These are phyloP conservation scores for Phytophthora syringae DNA, from an alignment of 352 stramenopile genomes.

Conservation along the genomic window DNA sequence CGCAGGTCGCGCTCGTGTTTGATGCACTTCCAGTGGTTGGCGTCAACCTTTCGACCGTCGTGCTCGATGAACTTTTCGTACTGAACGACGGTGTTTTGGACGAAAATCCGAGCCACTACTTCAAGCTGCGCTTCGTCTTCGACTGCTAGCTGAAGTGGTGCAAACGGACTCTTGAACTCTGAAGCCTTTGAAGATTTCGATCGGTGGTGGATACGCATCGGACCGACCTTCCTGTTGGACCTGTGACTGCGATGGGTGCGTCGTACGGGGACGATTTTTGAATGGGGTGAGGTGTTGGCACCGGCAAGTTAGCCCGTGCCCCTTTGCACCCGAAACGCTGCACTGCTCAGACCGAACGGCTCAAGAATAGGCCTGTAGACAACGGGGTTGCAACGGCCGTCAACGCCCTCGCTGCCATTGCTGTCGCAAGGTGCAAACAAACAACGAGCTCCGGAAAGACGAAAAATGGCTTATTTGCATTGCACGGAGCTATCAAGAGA, in stretches of 20 bases:
- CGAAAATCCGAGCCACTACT: constrained; percentile 47
- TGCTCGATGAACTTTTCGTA: constrained; percentile 60
- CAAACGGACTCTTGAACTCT: constrained; percentile 59
- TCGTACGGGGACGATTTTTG: constrained; percentile 21
- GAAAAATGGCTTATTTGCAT: background rate
- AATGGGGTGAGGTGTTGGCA: constrained; percentile 20
- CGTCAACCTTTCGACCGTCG: constrained; percentile 47
- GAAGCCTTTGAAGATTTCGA: constrained; percentile 17
- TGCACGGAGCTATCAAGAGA: background rate
- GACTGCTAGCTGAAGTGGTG: constrained; percentile 39
- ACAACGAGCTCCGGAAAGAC: constrained; percentile 28
- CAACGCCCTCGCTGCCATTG: constrained; percentile 12
- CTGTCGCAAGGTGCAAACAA: constrained; percentile 26
- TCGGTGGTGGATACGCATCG: constrained; percentile 38
- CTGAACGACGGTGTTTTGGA: constrained; percentile 54
- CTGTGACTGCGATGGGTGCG: constrained; percentile 10
- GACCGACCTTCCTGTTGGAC: constrained; percentile 22
- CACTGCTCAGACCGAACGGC: constrained; percentile 3
- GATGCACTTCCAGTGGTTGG: constrained; percentile 54
- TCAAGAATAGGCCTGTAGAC: constrained; percentile 32
- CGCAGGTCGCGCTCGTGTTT: constrained; percentile 56
- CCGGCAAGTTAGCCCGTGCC: background rate
- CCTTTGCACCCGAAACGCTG: constrained; percentile 32
- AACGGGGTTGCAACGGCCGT: constrained; percentile 27
- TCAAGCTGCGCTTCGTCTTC: constrained; percentile 53